Conservation (phyloP, 2,329 filamentous ascomycete species). For the Neurospora sp. region DNA sequence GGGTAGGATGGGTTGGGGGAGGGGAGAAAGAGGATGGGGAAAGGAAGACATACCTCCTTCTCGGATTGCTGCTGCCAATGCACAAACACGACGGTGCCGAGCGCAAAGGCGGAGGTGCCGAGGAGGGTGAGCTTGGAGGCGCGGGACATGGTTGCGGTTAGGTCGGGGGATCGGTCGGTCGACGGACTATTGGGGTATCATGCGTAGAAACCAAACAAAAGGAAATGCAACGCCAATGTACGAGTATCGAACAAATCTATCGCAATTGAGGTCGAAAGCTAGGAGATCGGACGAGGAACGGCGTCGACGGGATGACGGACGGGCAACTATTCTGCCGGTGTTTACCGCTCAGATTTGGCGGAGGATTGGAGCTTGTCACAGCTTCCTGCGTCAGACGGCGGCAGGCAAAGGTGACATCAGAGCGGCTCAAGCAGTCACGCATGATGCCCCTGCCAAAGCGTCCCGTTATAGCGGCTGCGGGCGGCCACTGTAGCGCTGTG, state of each 20-base stretch:
- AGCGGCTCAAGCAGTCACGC: neutral
- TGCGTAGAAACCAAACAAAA: too few relatives aligned
- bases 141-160: constrained; percentile 60
- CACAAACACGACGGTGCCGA: constrained; percentile 70
- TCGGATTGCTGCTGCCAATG: constrained; percentile 83
- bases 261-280: neutral
- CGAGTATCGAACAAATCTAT: too few relatives aligned
- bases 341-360: neutral
- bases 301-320: neutral
- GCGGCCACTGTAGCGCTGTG: neutral
- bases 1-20: too few relatives aligned
- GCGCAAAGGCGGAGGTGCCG: constrained; percentile 65
- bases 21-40: constrained; percentile 6
- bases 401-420: neutral
- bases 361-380: neutral
- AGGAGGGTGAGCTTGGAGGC: constrained; percentile 79
- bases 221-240: too few relatives aligned
- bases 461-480: neutral
- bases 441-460: neutral
- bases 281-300: neutral
- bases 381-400: neutral
- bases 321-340: neutral
- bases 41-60: constrained; percentile 53
- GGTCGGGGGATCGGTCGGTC: too few relatives aligned
- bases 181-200: too few relatives aligned